Evolutionary conservation across 176 grass and related monocot genomes (phyloP), one percentile per base, ranked within the genome.

Genomic region (Otatea glauca): DNA sequence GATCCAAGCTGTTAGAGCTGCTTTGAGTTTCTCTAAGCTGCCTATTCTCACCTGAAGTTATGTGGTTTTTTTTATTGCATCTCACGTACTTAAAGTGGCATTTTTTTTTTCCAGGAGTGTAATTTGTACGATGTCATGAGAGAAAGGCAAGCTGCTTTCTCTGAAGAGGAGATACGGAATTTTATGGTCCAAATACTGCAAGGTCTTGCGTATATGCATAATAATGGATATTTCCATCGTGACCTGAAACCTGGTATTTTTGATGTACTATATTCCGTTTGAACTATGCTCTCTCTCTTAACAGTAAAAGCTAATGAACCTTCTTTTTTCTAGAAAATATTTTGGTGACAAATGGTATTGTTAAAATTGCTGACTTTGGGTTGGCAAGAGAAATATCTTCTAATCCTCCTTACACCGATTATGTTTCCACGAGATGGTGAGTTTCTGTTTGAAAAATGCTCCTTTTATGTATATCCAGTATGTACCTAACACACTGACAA

Each of bases 401-500:
- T 29, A 87, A 67, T 41, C 90, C 92, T 92, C 94, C 94, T 53
- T 97, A 94, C 81, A 97, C 94, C 43, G 94, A 97, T 80, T 97
- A 97, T 89, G 94, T 97, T 81, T 97, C 94, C 67, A 97, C 94
- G 50, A 92, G 94, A 97, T 97, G 94, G 94, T 97, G 77, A 94
- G 83, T 84, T 53, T 13, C 21, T 68, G 41, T 60, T 41, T 60
- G 39, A 2, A 61, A 81, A 49, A 7, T 42, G 5, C 9, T 60
- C 12, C 7, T 70, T 70, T 18, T 73, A 84, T 63, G 51, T 77
- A 5, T 45, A 67, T 72, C 72, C 43, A 77, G 20, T 58, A 16
- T 82, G 15, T 39, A 1, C 29, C 37, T 82, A 60, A 37, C 35
- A 74, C 41, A 20, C 20, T 67, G 6, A 60, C 17, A 49, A 25